Base-by-base conservation (phyloP, 2,329 filamentous ascomycete species). In the Sclerotinia sclerotiorum region DNA sequence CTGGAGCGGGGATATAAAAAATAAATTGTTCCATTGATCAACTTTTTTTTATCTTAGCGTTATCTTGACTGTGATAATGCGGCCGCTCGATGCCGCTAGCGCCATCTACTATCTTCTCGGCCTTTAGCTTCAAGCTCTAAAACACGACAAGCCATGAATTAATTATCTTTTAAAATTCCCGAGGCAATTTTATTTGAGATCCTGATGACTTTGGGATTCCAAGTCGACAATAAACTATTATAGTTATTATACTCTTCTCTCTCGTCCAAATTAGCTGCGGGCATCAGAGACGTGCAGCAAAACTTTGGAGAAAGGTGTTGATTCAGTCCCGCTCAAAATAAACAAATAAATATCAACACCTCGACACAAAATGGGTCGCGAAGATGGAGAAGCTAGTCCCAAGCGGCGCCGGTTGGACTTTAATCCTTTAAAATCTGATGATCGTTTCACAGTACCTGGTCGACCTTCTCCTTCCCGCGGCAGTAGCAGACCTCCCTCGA, bases 361-460 rank as follows among this genome's bases (percentile, higher is more conserved):
- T 44, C 39, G 27, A 46, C 15, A 48, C n/a, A 75, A 67, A 11
- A 82, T 82, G 81, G 75, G 74, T 24, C 77, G 78, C 68, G 78
- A 78, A 66, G 79, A 84, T 69, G 73, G 72, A 61, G 75, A 76
- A 67, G 65, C 76, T 64, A 88, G 84, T 76, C 86, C 87, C 5
- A 90, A 89, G 78, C 82, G 89, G 74, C 85, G 89, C 51, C 90
- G 85, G 78, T 78, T 92, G n/a, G 87, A 91, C 72, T 82, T 85
- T 70, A 84, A 84, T 72, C 82, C 82, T 32, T 74, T 84, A 11
- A 79, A 82, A 71, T 82, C 81, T 48, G 83, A 84, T 68, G 86
- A 88, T 72, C 83, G 85, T 68, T 89, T 87, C 72, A 82, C 82
- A 11, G 70, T 78, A 39, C 76, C 77, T 39, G 68, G 70, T 10